Conservation (phyloP, 2,329 filamentous ascomycete genomes). For the Xylaria arbuscula region DNA sequence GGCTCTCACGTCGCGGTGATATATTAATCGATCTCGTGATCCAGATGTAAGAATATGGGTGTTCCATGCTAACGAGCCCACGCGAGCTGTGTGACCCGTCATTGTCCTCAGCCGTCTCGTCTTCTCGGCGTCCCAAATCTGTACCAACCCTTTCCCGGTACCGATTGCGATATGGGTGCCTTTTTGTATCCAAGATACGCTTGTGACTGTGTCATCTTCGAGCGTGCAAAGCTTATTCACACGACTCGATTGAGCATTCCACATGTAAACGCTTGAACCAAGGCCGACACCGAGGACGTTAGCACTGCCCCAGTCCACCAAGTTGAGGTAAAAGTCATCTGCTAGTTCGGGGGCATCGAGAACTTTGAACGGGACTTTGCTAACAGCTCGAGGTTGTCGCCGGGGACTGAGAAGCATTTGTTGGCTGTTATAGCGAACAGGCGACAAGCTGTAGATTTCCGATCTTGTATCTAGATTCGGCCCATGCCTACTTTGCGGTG, state of each 20-base stretch:
- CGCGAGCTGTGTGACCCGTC: conserved; percentile 93
- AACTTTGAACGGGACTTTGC: conserved; percentile 98
- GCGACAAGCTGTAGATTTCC: conserved; percentile 95
- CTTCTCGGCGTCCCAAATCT: conserved; percentile 96
- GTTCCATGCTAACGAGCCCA: conserved; percentile 96
- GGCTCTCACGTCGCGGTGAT: conserved; percentile 93
- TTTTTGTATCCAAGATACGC: conserved; percentile 98
- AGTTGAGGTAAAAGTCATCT: conserved; percentile 96
- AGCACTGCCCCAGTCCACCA: conserved; percentile 97
- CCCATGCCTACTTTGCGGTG: conserved; percentile 86
- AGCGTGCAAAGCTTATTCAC: conserved; percentile 95
- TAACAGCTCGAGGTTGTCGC: conserved; percentile 88
- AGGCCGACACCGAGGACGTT: conserved; percentile 94
- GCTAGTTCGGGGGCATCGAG: conserved; percentile 95
- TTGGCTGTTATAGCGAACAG: conserved; percentile 91
- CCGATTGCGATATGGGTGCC: conserved; percentile 96
- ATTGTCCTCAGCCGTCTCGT: conserved; percentile 89
- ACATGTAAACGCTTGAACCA: conserved; percentile 96
- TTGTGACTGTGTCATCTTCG: conserved; percentile 93
- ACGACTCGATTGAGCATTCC: conserved; percentile 91
- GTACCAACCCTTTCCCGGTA: conserved; percentile 91
- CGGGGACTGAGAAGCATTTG: conserved; percentile 91
- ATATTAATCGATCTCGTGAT: conserved; percentile 91
- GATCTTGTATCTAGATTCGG: conserved; percentile 89
- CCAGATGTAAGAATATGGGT: conserved; percentile 97